These are phyloP conservation scores for Micractinium sp. DNA, from an alignment of 139 green algal species.

Conservation along the genomic window DNA sequence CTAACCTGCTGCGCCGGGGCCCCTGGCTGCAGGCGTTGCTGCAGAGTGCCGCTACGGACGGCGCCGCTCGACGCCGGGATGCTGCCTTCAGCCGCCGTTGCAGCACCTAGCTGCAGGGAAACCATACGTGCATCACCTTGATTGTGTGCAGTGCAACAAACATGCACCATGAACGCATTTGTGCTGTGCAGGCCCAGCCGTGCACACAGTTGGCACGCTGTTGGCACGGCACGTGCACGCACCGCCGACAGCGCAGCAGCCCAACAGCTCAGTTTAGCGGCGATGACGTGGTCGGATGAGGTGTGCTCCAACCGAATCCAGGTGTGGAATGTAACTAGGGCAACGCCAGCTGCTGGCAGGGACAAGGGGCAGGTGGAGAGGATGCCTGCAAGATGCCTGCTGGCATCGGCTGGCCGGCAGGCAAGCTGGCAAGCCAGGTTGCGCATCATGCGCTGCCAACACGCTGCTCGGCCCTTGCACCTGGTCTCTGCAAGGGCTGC, in stretches of 20 bases:
- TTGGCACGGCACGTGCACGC: neutral
- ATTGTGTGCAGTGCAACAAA: too few relatives aligned
- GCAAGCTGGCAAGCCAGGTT: too few relatives aligned
- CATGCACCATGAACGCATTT: neutral
- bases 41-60: neutral
- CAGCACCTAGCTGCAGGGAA: too few relatives aligned
- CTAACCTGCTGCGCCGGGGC: neutral
- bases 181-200: neutral
- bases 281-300: constrained; percentile 4
- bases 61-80: too few relatives aligned
- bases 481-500: too few relatives aligned
- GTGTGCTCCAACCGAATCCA: neutral
- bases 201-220: neutral
- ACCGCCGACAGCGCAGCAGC: too few relatives aligned
- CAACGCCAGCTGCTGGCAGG: neutral
- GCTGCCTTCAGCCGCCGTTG: too few relatives aligned
- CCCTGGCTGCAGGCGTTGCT: neutral
- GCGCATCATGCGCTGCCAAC: neutral
- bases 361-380: too few relatives aligned
- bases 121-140: too few relatives aligned
- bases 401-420: too few relatives aligned
- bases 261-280: too few relatives aligned
- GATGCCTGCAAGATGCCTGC: neutral
- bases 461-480: neutral
- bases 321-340: neutral